Percentiles rank a stretch among this genome's conserved stretches.
These are phyloP conservation scores for Barnettozyma vustinii DNA, from an alignment of 805 yeast genomes.

Conservation along the genomic window DNA sequence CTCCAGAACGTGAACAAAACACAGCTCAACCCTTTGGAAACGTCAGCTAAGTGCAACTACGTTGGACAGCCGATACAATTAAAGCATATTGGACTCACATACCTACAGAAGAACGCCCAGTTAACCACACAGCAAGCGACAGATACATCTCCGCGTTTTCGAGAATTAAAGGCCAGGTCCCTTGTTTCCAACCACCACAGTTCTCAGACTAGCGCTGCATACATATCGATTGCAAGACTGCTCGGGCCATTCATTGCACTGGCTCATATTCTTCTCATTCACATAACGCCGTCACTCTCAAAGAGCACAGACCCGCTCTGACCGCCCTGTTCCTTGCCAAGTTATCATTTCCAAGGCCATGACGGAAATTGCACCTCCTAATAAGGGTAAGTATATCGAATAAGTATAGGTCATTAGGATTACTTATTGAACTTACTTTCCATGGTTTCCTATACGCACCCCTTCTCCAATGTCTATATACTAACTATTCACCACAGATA, in stretches of 20 bases:
- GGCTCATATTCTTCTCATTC: background rate
- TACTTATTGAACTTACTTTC: background rate
- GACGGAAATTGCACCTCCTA: slow-evolving; percentile 18
- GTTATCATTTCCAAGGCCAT: slow-evolving; percentile 1
- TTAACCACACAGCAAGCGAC: background rate
- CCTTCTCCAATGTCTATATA: background rate
- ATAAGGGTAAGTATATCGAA: slow-evolving; percentile 10
- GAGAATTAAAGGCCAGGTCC: background rate
- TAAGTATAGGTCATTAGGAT: background rate
- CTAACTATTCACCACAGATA: slow-evolving; percentile 2
- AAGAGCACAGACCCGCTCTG: background rate
- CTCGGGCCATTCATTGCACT: background rate
- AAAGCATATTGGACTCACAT: background rate
- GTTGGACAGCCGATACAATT: background rate
- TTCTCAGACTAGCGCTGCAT: background rate
- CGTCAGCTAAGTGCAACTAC: background rate
- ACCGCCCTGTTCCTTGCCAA: background rate
- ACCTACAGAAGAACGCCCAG: background rate
- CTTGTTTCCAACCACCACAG: background rate
- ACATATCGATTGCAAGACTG: background rate
- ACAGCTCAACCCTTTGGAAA: background rate
- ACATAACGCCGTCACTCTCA: background rate
- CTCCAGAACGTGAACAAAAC: background rate
- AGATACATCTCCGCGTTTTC: background rate
- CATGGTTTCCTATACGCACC: background rate